A percentile compares a stretch with the other conserved stretches of the same genome.
Conservation (phyloP, 805 yeast genomes). For the Cephaloascus fragrans region DNA sequence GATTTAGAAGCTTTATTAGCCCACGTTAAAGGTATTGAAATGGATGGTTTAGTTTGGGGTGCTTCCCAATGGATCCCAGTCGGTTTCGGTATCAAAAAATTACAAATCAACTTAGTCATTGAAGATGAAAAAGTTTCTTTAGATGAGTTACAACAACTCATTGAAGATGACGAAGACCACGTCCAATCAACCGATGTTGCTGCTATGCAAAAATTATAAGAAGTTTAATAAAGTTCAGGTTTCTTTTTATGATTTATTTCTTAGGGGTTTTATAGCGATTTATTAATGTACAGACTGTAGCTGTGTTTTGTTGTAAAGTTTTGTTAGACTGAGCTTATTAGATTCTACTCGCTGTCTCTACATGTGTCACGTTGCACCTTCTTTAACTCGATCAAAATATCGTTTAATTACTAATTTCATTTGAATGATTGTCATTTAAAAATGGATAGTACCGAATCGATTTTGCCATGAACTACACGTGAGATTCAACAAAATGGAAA, state of each 20-base stretch:
- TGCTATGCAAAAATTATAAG: slow-evolving; percentile 96
- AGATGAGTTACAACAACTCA: slow-evolving; percentile 71
- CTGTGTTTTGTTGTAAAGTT: too few relatives aligned
- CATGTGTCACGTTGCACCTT: too few relatives aligned
- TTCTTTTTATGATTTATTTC: neutral
- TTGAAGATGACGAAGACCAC: slow-evolving; percentile 95
- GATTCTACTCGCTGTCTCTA: too few relatives aligned
- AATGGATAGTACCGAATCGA: too few relatives aligned
- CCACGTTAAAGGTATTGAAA: slow-evolving; percentile 73
- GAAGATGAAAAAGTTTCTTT: slow-evolving; percentile 95
- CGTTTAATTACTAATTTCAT: too few relatives aligned
- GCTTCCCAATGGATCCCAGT: slow-evolving; percentile 92
- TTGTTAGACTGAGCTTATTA: too few relatives aligned
- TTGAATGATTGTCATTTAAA: too few relatives aligned
- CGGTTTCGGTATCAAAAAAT: slow-evolving; percentile 99
- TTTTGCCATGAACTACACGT: too few relatives aligned
- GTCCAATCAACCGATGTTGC: slow-evolving; percentile 98
- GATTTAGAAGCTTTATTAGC: slow-evolving; percentile 82
- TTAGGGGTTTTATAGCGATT: neutral
- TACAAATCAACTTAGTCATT: slow-evolving; percentile 95
- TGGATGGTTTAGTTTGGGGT: slow-evolving; percentile 98
- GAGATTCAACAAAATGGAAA: too few relatives aligned
- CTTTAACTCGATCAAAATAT: too few relatives aligned
- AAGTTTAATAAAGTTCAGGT: neutral
- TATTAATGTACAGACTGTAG: neutral